Conservation (phyloP, 208 protist species). For the Leishmania guyanensis region DNA sequence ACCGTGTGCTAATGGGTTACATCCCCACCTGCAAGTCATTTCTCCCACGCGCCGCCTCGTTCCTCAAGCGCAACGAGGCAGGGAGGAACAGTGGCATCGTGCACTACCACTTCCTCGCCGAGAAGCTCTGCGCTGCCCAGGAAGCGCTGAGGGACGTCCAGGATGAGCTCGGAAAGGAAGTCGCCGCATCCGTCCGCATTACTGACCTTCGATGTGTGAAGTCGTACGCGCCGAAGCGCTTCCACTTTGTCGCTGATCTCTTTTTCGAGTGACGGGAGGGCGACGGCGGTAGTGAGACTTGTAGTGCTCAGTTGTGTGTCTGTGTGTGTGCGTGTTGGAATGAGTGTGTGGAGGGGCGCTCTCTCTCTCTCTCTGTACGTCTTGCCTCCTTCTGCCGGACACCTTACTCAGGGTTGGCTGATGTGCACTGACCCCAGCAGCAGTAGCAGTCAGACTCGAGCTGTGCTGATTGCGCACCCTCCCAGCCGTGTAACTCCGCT, state of each 20-base stretch:
- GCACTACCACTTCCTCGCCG: slow-evolving; percentile 91
- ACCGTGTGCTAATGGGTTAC: slow-evolving; percentile 93
- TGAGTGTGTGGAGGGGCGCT: not conserved
- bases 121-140: slow-evolving; percentile 41
- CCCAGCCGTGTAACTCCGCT: not conserved
- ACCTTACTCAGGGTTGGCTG: not conserved
- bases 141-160: slow-evolving; percentile 42
- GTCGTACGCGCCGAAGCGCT: slow-evolving; percentile 88
- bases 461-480: not conserved
- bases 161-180: slow-evolving; percentile 58
- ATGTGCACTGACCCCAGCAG: not conserved
- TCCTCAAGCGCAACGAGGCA: slow-evolving; percentile 49
- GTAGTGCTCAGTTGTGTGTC: not conserved
- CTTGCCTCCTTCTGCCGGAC: too few relatives aligned
- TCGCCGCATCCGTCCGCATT: slow-evolving; percentile 28
- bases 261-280: slow-evolving; percentile 36
- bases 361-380: not conserved
- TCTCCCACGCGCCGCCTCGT: slow-evolving; percentile 75
- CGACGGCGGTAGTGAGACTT: not conserved
- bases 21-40: slow-evolving; percentile 82
- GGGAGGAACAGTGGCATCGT: slow-evolving; percentile 45
- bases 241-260: slow-evolving; percentile 86
- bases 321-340: not conserved
- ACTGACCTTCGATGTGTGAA: slow-evolving; percentile 79
- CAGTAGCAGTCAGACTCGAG: not conserved